Conservation (phyloP, 768 basidiomycete genomes). For the Kwoniella botswanensis region DNA sequence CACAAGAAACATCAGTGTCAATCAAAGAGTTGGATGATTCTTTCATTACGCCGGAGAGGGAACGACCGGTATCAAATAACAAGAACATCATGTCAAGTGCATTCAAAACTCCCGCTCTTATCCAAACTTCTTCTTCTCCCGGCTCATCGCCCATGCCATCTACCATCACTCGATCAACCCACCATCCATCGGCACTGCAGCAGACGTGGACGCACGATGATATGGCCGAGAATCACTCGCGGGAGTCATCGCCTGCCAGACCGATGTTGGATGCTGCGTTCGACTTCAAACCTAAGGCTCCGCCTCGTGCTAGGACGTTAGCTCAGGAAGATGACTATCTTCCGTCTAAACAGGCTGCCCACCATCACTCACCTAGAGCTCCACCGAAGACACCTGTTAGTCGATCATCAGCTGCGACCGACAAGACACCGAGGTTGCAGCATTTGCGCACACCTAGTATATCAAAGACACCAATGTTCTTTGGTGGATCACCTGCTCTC, state of each 20-base stretch:
- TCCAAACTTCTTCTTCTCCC: conserved; percentile 49
- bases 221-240: conserved; percentile 17
- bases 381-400: conserved; percentile 50
- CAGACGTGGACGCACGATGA: conserved; percentile 51
- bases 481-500: conserved; percentile 30
- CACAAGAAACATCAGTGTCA: conserved; percentile 28
- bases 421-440: conserved; percentile 30
- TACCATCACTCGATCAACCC: conserved; percentile 42
- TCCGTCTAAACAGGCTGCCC: conserved; percentile 7
- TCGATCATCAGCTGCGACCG: conserved; percentile 36
- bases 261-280: conserved; percentile 43
- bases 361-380: conserved; percentile 21
- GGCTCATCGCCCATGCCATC: conserved; percentile 53
- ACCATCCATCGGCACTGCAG: conserved; percentile 40
- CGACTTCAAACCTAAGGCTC: conserved; percentile 43
- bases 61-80: conserved; percentile 27
- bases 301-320: background rate
- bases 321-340: conserved; percentile 34
- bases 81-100: conserved; percentile 33
- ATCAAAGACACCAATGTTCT: conserved; percentile 31
- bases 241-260: conserved; percentile 23
- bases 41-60: conserved; percentile 49
- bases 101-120: conserved; percentile 51
- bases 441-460: conserved; percentile 16
- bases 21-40: conserved; percentile 34